A percentile compares a stretch with the other conserved stretches of the same genome.
Evolutionary conservation across 139 green algal species (phyloP).

Genomic region (Desmodesmus armatus): DNA sequence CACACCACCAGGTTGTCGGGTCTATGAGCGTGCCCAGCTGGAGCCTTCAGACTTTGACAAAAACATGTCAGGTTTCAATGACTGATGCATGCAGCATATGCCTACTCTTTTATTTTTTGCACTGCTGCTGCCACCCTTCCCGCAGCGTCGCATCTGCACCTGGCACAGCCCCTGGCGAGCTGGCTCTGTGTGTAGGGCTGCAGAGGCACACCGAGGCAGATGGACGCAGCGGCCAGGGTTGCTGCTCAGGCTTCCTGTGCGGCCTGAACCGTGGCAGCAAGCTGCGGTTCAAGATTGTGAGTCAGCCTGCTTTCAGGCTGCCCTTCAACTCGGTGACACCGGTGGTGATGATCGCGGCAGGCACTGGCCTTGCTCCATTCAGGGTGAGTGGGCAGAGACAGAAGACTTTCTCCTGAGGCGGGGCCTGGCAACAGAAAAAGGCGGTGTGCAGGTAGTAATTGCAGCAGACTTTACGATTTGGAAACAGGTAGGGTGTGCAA

Average conservation of each 20-base stretch:
- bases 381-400: conserved; percentile 36
- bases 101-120: too few relatives aligned
- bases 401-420: too few relatives aligned
- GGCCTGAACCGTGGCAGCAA: background rate
- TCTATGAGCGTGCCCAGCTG: too few relatives aligned
- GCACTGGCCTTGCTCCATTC: conserved; percentile 59
- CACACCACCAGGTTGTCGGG: too few relatives aligned
- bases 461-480: too few relatives aligned
- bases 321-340: conserved; percentile 37
- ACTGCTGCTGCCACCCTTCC: conserved; percentile 18
- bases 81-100: too few relatives aligned
- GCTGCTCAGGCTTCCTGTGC: conserved; percentile 44
- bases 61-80: too few relatives aligned
- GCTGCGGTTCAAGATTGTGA: conserved; percentile 22
- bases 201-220: conserved; percentile 25
- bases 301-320: conserved; percentile 50
- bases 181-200: conserved; percentile 13
- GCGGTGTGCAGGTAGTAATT: too few relatives aligned
- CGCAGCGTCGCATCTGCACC: background rate
- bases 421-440: too few relatives aligned
- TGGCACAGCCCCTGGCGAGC: background rate
- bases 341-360: conserved; percentile 58
- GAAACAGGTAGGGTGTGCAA: too few relatives aligned
- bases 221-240: conserved; percentile 28
- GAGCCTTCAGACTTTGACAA: too few relatives aligned